phyloP scores from a whole-genome alignment of 176 grass and related monocot genomes.

The Cocos nucifera region DNA sequence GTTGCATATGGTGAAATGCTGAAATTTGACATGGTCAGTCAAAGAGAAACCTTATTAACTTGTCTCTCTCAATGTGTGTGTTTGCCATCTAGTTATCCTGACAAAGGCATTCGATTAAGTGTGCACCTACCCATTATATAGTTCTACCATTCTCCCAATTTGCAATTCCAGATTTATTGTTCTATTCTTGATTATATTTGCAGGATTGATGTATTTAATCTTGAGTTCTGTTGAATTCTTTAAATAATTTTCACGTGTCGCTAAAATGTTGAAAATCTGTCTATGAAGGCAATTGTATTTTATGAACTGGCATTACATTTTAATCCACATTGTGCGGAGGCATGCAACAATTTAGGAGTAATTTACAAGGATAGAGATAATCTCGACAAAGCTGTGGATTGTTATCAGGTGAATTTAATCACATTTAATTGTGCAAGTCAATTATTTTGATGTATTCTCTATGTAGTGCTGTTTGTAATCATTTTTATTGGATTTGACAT shows the following conservation, averaged over 20 bases:
- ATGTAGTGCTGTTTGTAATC: neutral
- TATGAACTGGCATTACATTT: slow-evolving; percentile 98
- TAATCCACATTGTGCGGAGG: slow-evolving; percentile 93
- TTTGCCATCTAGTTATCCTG: too few relatives aligned
- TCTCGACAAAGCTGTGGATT: slow-evolving; percentile 98
- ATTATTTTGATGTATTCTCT: slow-evolving; percentile 6
- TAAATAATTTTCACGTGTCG: slow-evolving; percentile 1
- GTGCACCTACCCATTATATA: too few relatives aligned
- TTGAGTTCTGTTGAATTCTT: neutral
- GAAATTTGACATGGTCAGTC: slow-evolving; percentile 96
- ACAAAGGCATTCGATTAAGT: too few relatives aligned
- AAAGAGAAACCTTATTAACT: neutral
- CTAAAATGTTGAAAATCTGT: slow-evolving; percentile 16
- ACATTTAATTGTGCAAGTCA: slow-evolving; percentile 8
- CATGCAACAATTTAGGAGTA: slow-evolving; percentile 96
- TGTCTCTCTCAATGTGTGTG: neutral
- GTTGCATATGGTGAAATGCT: slow-evolving; percentile 99
- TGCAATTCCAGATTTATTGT: too few relatives aligned
- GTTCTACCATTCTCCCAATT: too few relatives aligned
- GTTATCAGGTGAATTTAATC: slow-evolving; percentile 63
- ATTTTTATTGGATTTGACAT: too few relatives aligned
- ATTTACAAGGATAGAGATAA: slow-evolving; percentile 99
- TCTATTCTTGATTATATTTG: too few relatives aligned
- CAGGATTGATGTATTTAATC: too few relatives aligned
- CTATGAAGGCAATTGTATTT: slow-evolving; percentile 90